phyloP scores from a whole-genome alignment of 1,284 basidiomycete species.

The Trichosporon coremiiforme region DNA sequence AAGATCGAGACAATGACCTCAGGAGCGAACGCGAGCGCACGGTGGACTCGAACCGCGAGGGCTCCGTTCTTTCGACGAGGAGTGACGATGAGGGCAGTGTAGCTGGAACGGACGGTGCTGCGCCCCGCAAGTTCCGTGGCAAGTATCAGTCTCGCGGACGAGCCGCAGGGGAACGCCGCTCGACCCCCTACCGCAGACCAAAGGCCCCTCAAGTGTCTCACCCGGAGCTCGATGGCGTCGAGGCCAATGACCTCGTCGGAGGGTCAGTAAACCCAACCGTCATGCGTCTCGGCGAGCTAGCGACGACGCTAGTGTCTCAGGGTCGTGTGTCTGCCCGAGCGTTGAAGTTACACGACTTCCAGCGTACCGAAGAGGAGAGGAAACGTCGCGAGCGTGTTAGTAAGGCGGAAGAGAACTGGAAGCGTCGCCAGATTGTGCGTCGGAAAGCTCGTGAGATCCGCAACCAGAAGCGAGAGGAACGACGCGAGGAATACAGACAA shows the following conservation, averaged over 20 bases:
- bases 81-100: slow-evolving; percentile 12
- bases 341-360: slow-evolving; percentile 37
- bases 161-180: slow-evolving; percentile 4
- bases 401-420: slow-evolving; percentile 35
- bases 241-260: slow-evolving; percentile 42
- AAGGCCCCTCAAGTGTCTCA: slow-evolving; percentile 19
- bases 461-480: slow-evolving; percentile 38
- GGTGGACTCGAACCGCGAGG: background rate
- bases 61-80: slow-evolving; percentile 4
- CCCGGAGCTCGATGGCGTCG: slow-evolving; percentile 36
- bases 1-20: background rate
- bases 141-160: slow-evolving; percentile 20
- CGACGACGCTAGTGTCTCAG: slow-evolving; percentile 36
- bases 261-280: slow-evolving; percentile 33
- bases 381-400: slow-evolving; percentile 30
- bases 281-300: slow-evolving; percentile 39
- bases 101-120: background rate
- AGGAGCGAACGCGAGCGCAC: slow-evolving; percentile 4
- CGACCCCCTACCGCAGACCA: slow-evolving; percentile 19
- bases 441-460: slow-evolving; percentile 39
- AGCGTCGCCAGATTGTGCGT: slow-evolving; percentile 40
- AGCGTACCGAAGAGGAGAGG: slow-evolving; percentile 24
- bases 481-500: slow-evolving; percentile 32
- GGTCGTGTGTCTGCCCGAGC: slow-evolving; percentile 43
- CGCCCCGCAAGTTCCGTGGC: slow-evolving; percentile 16